phyloP scores from a whole-genome alignment of 768 basidiomycete genomes.

The Pilatotrama ljubarskyi region DNA sequence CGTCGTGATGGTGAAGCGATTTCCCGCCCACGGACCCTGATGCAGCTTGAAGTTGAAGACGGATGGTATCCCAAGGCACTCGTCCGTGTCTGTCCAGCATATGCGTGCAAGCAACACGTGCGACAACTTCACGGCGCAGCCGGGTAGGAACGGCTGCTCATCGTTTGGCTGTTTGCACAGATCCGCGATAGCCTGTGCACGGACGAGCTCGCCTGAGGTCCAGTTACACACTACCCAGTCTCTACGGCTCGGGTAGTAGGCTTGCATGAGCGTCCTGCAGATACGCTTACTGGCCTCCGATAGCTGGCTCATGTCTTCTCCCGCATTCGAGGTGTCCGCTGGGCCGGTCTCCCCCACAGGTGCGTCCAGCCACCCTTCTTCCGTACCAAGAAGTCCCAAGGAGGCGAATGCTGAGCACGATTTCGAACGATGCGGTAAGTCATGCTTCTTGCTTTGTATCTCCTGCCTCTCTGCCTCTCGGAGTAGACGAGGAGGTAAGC shows the following conservation, averaged over 20 bases:
- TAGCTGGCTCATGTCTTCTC: not conserved
- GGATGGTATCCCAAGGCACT: not conserved
- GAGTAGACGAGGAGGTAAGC: not conserved
- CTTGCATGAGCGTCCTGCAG: not conserved
- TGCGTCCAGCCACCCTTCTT: not conserved
- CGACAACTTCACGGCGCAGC: not conserved
- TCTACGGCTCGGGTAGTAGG: not conserved
- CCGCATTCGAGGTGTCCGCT: not conserved
- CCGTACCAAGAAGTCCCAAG: too few species aligned
- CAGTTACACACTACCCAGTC: constrained; percentile 5
- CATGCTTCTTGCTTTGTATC: too few species aligned
- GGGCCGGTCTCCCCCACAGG: not conserved
- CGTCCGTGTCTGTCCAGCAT: not conserved
- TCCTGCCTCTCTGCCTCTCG: not conserved
- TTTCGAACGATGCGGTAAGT: too few species aligned
- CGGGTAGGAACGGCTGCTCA: not conserved
- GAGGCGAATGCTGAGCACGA: too few species aligned
- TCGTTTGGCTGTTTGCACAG: not conserved
- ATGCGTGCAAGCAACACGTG: not conserved
- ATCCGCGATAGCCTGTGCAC: not conserved
- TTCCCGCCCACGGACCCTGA: not conserved
- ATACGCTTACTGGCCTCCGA: not conserved
- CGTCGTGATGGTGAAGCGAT: not conserved
- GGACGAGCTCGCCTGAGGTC: not conserved
- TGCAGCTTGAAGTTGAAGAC: not conserved